Evolutionary conservation across 257 asterid genomes (phyloP).

Genomic region (Gentiana straminea): DNA sequence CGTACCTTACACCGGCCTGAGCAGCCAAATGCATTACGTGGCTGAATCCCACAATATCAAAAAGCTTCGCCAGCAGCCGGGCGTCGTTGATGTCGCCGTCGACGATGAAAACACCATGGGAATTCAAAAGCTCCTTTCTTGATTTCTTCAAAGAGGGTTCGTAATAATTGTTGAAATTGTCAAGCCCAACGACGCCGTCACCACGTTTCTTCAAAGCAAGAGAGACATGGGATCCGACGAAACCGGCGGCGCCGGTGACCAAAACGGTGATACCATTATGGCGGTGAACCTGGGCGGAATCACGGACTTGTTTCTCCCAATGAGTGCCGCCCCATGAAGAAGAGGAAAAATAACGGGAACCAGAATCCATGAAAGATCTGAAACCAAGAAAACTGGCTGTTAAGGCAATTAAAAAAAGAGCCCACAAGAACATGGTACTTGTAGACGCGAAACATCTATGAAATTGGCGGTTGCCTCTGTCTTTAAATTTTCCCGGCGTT

Average conservation of each 20-base stretch:
- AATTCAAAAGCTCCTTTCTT: constrained; percentile 24
- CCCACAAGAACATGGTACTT: constrained; percentile 68
- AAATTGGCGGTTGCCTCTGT: constrained; percentile 47
- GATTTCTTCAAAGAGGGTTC: constrained; percentile 43
- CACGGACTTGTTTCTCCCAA: constrained; percentile 45
- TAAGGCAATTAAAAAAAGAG: constrained; percentile 50
- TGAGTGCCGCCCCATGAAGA: constrained; percentile 59
- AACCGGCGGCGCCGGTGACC: constrained; percentile 90
- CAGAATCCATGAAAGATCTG: constrained; percentile 49
- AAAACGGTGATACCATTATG: constrained; percentile 42
- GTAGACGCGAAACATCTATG: constrained; percentile 71
- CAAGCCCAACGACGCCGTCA: constrained; percentile 74
- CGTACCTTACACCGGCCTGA: constrained; percentile 79
- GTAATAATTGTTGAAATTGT: constrained; percentile 59
- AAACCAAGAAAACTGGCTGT: constrained; percentile 65
- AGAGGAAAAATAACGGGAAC: constrained; percentile 37
- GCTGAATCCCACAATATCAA: constrained; percentile 43
- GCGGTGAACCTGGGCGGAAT: constrained; percentile 57
- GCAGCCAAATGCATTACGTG: constrained; percentile 88
- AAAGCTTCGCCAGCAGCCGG: constrained; percentile 33
- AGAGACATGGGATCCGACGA: constrained; percentile 63
- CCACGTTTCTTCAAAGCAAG: constrained; percentile 66
- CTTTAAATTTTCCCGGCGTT: constrained; percentile 64
- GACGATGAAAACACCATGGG: constrained; percentile 26
- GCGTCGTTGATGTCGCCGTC: constrained; percentile 63